A percentile compares a stretch with the other conserved stretches of the same genome.
Evolutionary conservation across 1,284 basidiomycete genomes (phyloP).

Genomic region (Pseudozyma tsukubaensis): DNA sequence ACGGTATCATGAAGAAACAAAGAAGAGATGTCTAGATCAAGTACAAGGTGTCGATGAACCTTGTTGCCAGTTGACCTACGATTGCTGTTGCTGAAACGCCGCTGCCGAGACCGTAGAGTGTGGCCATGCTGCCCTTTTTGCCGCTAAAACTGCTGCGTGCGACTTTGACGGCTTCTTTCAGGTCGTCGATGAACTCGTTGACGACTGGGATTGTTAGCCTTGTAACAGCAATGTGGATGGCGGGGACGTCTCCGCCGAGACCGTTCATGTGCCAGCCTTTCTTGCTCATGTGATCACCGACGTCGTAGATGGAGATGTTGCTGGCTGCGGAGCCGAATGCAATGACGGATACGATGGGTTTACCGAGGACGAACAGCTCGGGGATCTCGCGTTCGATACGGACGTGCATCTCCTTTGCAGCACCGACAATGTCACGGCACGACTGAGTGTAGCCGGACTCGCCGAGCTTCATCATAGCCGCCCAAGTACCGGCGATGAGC

Average conservation of each 20-base stretch:
- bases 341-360: slow-evolving; percentile 88
- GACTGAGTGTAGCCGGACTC: slow-evolving; percentile 90
- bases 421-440: slow-evolving; percentile 83
- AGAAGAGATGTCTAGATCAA: slow-evolving; percentile 15
- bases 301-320: slow-evolving; percentile 77
- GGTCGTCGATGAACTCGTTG: slow-evolving; percentile 82
- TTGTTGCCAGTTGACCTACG: slow-evolving; percentile 82
- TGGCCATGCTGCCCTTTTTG: slow-evolving; percentile 60
- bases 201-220: slow-evolving; percentile 81
- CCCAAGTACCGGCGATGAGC: slow-evolving; percentile 94
- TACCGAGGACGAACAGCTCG: slow-evolving; percentile 85
- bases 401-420: slow-evolving; percentile 77
- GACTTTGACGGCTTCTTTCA: slow-evolving; percentile 77
- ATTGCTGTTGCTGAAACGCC: slow-evolving; percentile 88
- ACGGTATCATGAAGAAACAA: not conserved
- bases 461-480: slow-evolving; percentile 92
- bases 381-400: slow-evolving; percentile 76
- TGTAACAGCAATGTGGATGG: slow-evolving; percentile 93
- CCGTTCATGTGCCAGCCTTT: slow-evolving; percentile 85
- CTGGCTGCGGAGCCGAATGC: slow-evolving; percentile 79
- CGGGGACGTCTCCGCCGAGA: slow-evolving; percentile 78
- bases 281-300: slow-evolving; percentile 88
- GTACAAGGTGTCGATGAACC: slow-evolving; percentile 67
- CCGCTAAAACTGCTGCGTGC: slow-evolving; percentile 19
- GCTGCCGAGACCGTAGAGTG: slow-evolving; percentile 78